Base-by-base conservation (phyloP, 441 rosid species). In the Corymbia citriodora region DNA sequence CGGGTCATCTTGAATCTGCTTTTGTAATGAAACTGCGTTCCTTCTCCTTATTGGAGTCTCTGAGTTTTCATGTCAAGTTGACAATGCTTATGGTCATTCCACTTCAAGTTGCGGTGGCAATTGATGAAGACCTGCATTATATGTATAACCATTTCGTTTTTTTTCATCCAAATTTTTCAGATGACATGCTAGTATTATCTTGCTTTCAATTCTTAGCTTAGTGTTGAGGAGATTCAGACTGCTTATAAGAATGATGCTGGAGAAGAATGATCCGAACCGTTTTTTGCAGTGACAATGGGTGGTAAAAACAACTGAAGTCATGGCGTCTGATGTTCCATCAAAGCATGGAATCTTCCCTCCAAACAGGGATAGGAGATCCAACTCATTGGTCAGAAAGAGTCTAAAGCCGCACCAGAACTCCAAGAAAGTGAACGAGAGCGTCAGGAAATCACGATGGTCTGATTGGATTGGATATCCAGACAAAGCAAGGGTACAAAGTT, bases 341-440 rank as follows among this genome's bases (percentile, higher is more conserved):
- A 91, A 91, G 83, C 72, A 83, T 59, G 87, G 88, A 27, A 31
- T 18, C 90, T 85, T 83, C 27, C 90, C 89, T 87, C 50, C 89
- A 82, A 55, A 87, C 54, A 17, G 92, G 52, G 90, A 89, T 63
- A 92, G 87, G 93, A 92, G 91, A 89, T 91, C 89, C 63, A 88
- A 88, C 91, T 50, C 87, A 79, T 92, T 90, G 88, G 79, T 87
- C 19, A 92, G 92, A 90, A 92, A 49, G 89, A 90, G 92, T 89
- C 92, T 92, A 50, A 94, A 91, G 72, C 92, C 81, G 59, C 94
- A 90, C 72, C 92, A 90, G 63, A 89, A 70, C 91, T 94, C 93
- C 40, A 95, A 92, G 91, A 87, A 88, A 54, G 92, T 65, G 90
- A 94, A 92, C 90, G 96, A 94, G 88, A 91, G 91, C 49, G 90